phyloP scores from a whole-genome alignment of 495 filamentous ascomycete genomes.

The Penicillium samsonianum region DNA sequence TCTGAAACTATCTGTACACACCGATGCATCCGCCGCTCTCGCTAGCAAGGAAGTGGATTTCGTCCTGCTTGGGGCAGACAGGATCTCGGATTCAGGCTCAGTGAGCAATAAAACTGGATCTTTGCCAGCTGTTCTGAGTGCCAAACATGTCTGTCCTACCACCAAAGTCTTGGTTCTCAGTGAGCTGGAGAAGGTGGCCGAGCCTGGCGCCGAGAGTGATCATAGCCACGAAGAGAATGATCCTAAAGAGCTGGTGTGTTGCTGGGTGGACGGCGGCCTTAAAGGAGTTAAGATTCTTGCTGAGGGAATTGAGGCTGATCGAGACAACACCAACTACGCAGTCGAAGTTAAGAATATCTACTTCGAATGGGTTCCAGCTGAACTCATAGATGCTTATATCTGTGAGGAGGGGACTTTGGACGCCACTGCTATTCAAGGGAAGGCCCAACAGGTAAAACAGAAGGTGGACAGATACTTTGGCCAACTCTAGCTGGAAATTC shows the following conservation, averaged over 20 bases:
- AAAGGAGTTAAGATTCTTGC: constrained; percentile 28
- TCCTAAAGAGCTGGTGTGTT: constrained; percentile 42
- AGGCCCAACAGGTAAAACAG: constrained; percentile 30
- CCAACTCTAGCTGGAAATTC: constrained; percentile 21
- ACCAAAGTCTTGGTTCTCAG: constrained; percentile 55
- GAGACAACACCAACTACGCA: constrained; percentile 9
- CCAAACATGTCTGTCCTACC: constrained; percentile 42
- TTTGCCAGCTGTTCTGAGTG: constrained; percentile 54
- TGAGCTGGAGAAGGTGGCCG: constrained; percentile 62
- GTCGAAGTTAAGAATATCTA: constrained; percentile 58
- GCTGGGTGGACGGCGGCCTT: constrained; percentile 43
- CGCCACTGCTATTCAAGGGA: constrained; percentile 30
- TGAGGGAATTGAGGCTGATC: constrained; percentile 6
- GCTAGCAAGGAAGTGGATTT: constrained; percentile 51
- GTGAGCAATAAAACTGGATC: constrained; percentile 70
- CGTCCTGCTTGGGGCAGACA: constrained; percentile 63
- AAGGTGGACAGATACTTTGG: constrained; percentile 37
- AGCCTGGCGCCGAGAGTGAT: constrained; percentile 37
- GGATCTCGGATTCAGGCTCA: constrained; percentile 52
- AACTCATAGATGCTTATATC: constrained; percentile 56
- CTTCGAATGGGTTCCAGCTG: constrained; percentile 65
- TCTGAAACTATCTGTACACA: constrained; percentile 51
- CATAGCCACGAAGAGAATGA: constrained; percentile 50
- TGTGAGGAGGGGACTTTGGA: constrained; percentile 51
- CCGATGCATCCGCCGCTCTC: constrained; percentile 61